Evolutionary conservation across 2,329 filamentous ascomycete genomes (phyloP).

Genomic region (Cryphonectria naterciae): DNA sequence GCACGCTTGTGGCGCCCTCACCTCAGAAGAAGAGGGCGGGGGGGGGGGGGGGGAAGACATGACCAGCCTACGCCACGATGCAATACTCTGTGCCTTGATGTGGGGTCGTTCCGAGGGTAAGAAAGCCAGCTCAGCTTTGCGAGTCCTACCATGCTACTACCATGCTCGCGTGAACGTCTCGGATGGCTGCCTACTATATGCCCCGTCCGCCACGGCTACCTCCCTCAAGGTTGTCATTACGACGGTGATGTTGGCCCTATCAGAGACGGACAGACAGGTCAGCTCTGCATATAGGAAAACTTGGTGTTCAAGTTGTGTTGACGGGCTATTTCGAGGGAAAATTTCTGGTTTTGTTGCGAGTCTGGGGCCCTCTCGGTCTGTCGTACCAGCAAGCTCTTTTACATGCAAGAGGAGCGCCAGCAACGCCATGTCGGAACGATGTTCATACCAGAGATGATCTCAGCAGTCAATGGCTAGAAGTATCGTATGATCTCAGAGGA

Average conservation of each 20-base stretch:
- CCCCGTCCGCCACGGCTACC: background rate
- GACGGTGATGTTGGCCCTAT: background rate
- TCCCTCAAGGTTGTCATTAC: background rate
- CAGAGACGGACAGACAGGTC: background rate
- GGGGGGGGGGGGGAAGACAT: background rate
- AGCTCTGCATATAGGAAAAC: background rate
- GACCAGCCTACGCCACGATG: background rate
- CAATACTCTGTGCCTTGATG: background rate
- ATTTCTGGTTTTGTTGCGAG: background rate
- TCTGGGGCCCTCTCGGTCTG: background rate
- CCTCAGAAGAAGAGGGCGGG: too few relatives aligned
- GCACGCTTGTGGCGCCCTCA: background rate
- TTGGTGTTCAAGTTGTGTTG: background rate
- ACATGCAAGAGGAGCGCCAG: background rate
- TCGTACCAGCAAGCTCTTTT: background rate
- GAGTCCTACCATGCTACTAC: background rate
- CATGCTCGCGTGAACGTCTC: background rate
- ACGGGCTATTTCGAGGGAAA: background rate
- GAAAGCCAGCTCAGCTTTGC: background rate
- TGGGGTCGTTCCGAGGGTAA: background rate
- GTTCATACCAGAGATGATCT: background rate
- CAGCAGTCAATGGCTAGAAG: background rate
- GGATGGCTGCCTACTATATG: background rate
- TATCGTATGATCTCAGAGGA: background rate
- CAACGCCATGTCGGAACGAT: background rate